Base-by-base conservation (phyloP, 768 basidiomycete species). In the Lentinula lateritia region DNA sequence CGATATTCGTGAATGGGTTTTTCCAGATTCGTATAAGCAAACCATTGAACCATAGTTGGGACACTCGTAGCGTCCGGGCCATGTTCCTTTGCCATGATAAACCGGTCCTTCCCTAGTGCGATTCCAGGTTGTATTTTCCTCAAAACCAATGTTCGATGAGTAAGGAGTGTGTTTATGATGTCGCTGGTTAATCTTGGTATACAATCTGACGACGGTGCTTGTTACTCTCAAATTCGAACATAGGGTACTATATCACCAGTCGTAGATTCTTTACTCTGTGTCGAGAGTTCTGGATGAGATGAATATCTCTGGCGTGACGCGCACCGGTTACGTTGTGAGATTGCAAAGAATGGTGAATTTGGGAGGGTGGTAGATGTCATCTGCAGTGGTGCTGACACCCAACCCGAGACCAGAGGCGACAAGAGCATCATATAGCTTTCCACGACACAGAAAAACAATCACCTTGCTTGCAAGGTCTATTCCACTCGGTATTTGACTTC, bases 161-260 rank as follows among this genome's bases (percentile, higher is more conserved):
- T 82, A 83, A 3, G 82, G 81, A 0, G 80, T 82, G 13, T 80
- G 78, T 60, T 83, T 83, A 58, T 83, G 82, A 65, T 83, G 82
- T 38, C 80, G 70, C 39, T 82, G 82, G 56, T 82, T 80, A 15
- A 82, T 71, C 68, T 83, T 80, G 8, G 81, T 80, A 81, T 69
- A 77, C 69, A n/a, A 82, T 69, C 3, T 18, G 41, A 59, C 66
- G 79, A 0, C 75, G 69, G 15, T 63, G 61, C 0, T 81, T 73
- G 74, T 69, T 82, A 82, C 66, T 81, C 80, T 60, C 64, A 69
- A 28, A 57, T 52, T 57, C 80, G 70, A 0, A 79, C 79, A 71
- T 82, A 81, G 2, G 82, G 81, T 81, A 83, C 28, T 82, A 63
- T 81, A 82, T 52, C 82, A 82, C 80, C 80, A 81, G 62, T 81